These are phyloP conservation scores for Canariomyces notabilis DNA, from an alignment of 2,329 filamentous ascomycete species.

Conservation along the genomic window DNA sequence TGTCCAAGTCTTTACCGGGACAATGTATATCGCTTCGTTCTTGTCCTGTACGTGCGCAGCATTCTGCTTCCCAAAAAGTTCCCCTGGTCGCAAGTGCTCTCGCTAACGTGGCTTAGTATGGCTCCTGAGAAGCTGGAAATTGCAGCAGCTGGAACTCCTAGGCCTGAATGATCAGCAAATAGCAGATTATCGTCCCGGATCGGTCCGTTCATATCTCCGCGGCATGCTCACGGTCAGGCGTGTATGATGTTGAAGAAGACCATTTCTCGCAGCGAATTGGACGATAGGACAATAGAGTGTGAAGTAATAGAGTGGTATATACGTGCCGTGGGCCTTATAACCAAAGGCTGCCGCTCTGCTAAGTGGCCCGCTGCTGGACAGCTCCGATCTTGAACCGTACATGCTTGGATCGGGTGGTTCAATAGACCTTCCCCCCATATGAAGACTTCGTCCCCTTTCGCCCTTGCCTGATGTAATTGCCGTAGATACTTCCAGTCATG, in stretches of 20 bases:
- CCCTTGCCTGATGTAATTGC: too few relatives aligned
- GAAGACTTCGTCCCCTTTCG: too few relatives aligned
- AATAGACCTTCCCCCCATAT: too few relatives aligned
- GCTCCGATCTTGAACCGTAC: too few relatives aligned
- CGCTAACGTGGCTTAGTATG: slow-evolving; percentile 29
- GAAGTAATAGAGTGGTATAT: too few relatives aligned
- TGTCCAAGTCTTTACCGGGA: slow-evolving; percentile 54
- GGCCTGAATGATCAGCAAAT: slow-evolving; percentile 28
- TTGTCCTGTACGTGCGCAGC: slow-evolving; percentile 34
- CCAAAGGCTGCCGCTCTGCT: too few relatives aligned
- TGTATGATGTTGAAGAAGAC: slow-evolving; percentile 18
- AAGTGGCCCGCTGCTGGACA: slow-evolving; percentile 57
- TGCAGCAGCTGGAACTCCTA: slow-evolving; percentile 34
- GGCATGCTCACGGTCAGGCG: slow-evolving; percentile 18
- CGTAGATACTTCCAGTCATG: too few relatives aligned
- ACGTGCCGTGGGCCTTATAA: too few relatives aligned
- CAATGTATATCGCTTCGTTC: slow-evolving; percentile 55
- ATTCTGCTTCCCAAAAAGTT: neutral
- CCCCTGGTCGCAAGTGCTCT: neutral
- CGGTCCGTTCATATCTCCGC: slow-evolving; percentile 14
- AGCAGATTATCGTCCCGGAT: slow-evolving; percentile 12
- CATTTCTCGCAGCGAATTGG: neutral
- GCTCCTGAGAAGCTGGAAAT: slow-evolving; percentile 40
- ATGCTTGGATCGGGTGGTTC: too few relatives aligned
- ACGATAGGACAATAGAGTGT: too few relatives aligned